These are phyloP conservation scores for Globisporangium sylvaticum DNA, from an alignment of 352 stramenopile genomes.

Conservation along the genomic window DNA sequence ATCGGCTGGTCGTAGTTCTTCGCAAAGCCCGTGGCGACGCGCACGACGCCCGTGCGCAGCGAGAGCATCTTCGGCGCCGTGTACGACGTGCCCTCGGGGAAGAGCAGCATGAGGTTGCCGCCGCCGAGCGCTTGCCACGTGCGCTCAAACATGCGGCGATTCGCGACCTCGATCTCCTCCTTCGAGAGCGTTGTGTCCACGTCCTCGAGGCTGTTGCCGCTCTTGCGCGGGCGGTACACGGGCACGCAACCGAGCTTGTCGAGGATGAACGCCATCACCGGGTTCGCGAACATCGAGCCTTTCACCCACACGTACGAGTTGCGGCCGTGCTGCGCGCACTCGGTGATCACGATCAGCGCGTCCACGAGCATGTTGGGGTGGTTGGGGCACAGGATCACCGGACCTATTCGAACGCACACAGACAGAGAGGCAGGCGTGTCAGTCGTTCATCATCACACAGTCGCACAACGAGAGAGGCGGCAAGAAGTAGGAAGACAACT, in stretches of 20 bases:
- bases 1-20: constrained; percentile 68
- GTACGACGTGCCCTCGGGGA: constrained; percentile 79
- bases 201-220: constrained; percentile 44
- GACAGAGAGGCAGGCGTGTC: neutral
- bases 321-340: constrained; percentile 46
- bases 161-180: constrained; percentile 57
- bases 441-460: neutral
- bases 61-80: constrained; percentile 75
- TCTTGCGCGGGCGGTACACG: constrained; percentile 56
- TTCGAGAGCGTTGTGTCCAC: constrained; percentile 59
- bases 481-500: neutral
- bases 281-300: constrained; percentile 70
- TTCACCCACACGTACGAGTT: constrained; percentile 74
- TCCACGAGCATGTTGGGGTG: constrained; percentile 85
- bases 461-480: no score
- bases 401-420: constrained; percentile 22
- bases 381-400: constrained; percentile 76
- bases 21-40: constrained; percentile 64
- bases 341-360: constrained; percentile 71
- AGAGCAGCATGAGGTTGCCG: constrained; percentile 74
- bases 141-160: constrained; percentile 70
- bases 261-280: constrained; percentile 34
- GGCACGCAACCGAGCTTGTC: constrained; percentile 54
- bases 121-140: constrained; percentile 55
- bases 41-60: constrained; percentile 68